Evolutionary conservation across 179 eudicot species (phyloP).

Genomic region (Heliamphora pulchella): DNA sequence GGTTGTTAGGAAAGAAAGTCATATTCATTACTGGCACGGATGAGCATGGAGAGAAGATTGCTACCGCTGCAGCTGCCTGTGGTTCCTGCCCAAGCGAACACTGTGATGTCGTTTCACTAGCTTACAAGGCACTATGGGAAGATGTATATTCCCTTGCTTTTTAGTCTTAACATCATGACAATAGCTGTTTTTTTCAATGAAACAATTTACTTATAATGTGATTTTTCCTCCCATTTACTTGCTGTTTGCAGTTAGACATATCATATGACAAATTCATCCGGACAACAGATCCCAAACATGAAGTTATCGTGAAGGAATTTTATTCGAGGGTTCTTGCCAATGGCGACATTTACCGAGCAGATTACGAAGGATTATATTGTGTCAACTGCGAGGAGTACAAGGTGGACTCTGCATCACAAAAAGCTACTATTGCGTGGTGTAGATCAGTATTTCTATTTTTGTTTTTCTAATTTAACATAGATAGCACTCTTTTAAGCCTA

Average conservation of each 20-base stretch:
- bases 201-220: too few species aligned
- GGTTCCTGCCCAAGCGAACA: conserved; percentile 73
- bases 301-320: conserved; percentile 82
- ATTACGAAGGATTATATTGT: conserved; percentile 94
- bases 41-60: conserved; percentile 99
- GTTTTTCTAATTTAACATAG: neutral
- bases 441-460: too few species aligned
- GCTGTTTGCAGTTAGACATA: conserved; percentile 66
- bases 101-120: conserved; percentile 71
- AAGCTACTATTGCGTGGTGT: neutral
- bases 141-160: conserved; percentile 39
- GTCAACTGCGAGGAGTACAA: conserved; percentile 97
- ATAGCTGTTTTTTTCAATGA: conserved; percentile 4
- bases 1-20: conserved; percentile 76
- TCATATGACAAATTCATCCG: conserved; percentile 91
- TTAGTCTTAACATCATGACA: neutral
- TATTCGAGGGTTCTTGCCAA: conserved; percentile 77
- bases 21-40: conserved; percentile 94
- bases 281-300: conserved; percentile 77
- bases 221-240: conserved; percentile 6
- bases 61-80: conserved; percentile 68
- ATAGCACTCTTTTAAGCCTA: neutral
- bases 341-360: conserved; percentile 94
- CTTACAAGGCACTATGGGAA: conserved; percentile 74
- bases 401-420: conserved; percentile 35